phyloP scores from a whole-genome alignment of 108 stramenopile species.

The Stephanodiscus triporus region DNA sequence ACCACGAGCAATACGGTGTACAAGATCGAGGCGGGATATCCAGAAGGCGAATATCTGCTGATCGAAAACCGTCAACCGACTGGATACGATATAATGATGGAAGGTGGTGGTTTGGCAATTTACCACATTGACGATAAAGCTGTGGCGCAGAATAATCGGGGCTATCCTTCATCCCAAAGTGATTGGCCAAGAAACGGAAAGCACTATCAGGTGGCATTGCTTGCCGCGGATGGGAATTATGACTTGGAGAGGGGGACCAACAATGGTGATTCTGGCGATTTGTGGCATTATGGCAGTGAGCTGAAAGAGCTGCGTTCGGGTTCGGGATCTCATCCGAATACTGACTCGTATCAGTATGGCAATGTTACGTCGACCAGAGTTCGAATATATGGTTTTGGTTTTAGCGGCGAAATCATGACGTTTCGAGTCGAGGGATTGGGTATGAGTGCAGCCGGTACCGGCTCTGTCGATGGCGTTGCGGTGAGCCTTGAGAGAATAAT shows the following conservation, averaged over 20 bases:
- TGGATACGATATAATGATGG: constrained; percentile 53
- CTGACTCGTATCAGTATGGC: constrained; percentile 64
- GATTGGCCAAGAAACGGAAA: constrained; percentile 67
- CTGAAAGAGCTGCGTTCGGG: constrained; percentile 34
- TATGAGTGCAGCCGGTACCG: neutral
- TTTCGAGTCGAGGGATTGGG: constrained; percentile 19
- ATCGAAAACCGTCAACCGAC: constrained; percentile 68
- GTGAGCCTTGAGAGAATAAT: no score
- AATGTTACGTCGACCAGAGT: constrained; percentile 41
- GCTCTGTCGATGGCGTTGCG: no score
- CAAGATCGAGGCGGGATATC: constrained; percentile 51
- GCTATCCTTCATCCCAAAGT: constrained; percentile 56
- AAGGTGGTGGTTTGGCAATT: constrained; percentile 63
- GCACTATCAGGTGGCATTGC: constrained; percentile 74
- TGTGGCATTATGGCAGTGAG: constrained; percentile 46
- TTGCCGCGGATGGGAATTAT: constrained; percentile 75
- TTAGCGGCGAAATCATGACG: constrained; percentile 31
- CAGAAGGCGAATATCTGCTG: constrained; percentile 64
- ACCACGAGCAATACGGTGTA: constrained; percentile 45
- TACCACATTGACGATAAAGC: constrained; percentile 64
- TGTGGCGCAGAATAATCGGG: constrained; percentile 28
- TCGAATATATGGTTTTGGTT: constrained; percentile 41
- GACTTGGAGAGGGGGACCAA: constrained; percentile 66
- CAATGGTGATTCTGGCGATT: constrained; percentile 56
- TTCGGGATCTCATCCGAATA: constrained; percentile 55